Evolutionary conservation across 2,329 filamentous ascomycete genomes (phyloP).

Genomic region (Aspergillus floridensis): DNA sequence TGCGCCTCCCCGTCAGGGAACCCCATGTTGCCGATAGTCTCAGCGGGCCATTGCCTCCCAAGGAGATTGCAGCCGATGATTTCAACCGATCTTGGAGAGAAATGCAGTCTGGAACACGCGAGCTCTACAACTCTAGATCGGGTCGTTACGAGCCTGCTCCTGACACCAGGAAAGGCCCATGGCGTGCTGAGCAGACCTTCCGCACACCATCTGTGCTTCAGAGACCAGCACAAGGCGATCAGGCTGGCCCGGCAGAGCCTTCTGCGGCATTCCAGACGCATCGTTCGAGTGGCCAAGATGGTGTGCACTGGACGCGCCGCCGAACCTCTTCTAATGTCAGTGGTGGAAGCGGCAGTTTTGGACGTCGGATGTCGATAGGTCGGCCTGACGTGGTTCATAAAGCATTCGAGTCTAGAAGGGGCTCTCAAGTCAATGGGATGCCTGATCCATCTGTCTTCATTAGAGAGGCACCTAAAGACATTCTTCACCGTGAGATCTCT

Average conservation of each 20-base stretch:
- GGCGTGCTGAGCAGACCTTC: slow-evolving; percentile 63
- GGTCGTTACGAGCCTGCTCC: slow-evolving; percentile 86
- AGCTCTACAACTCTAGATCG: slow-evolving; percentile 93
- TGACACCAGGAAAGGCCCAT: slow-evolving; percentile 68
- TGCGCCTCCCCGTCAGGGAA: slow-evolving; percentile 57
- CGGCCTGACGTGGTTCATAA: slow-evolving; percentile 45
- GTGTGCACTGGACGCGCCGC: slow-evolving; percentile 65
- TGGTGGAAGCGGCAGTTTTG: slow-evolving; percentile 72
- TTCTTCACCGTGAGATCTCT: slow-evolving; percentile 22
- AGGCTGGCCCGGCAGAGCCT: slow-evolving; percentile 69
- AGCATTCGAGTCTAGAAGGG: slow-evolving; percentile 39
- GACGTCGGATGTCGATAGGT: slow-evolving; percentile 61
- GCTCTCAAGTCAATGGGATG: slow-evolving; percentile 39
- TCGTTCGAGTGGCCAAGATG: slow-evolving; percentile 65
- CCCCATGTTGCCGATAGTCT: slow-evolving; percentile 55
- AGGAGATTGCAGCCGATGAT: slow-evolving; percentile 90
- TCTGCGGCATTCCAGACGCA: slow-evolving; percentile 83
- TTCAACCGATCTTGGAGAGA: slow-evolving; percentile 87
- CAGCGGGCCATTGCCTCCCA: slow-evolving; percentile 55
- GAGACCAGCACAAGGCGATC: slow-evolving; percentile 62
- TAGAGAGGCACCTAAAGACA: slow-evolving; percentile 27
- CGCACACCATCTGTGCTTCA: slow-evolving; percentile 79
- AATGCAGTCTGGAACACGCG: slow-evolving; percentile 61
- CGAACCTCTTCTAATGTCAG: slow-evolving; percentile 90
- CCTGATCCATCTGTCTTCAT: slow-evolving; percentile 32